A percentile compares a stretch with the other conserved stretches of the same genome.
Conservation (phyloP, 1,284 basidiomycete genomes). For the Sutorius eximius region DNA sequence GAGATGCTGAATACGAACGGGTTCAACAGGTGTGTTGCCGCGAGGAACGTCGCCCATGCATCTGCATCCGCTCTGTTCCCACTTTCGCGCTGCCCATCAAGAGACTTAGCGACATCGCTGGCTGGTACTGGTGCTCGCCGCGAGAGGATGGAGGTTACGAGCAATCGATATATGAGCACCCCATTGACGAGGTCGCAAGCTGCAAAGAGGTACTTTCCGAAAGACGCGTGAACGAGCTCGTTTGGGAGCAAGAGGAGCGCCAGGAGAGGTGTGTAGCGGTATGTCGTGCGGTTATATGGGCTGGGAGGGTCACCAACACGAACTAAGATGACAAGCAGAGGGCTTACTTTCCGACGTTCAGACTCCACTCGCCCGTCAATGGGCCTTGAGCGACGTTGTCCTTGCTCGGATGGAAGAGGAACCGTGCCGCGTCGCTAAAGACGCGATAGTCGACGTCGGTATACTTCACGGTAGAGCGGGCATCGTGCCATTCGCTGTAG, state of each 20-base stretch:
- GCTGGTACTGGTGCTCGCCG: not conserved
- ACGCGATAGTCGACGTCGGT: constrained; percentile 98
- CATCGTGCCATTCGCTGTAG: constrained; percentile 89
- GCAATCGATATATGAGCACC: constrained; percentile 70
- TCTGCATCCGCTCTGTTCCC: not conserved
- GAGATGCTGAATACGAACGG: constrained; percentile 96
- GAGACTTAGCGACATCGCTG: constrained; percentile 10
- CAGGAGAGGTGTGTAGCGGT: constrained; percentile 94
- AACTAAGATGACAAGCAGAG: not conserved
- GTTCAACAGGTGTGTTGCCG: constrained; percentile 78
- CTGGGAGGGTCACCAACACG: constrained; percentile 42
- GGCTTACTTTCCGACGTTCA: constrained; percentile 69
- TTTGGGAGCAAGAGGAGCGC: constrained; percentile 84
- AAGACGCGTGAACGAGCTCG: constrained; percentile 72
- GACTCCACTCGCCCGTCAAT: constrained; percentile 37
- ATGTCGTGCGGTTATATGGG: constrained; percentile 92
- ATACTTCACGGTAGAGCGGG: constrained; percentile 83
- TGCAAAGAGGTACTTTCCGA: constrained; percentile 91
- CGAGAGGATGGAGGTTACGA: constrained; percentile 49
- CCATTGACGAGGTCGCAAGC: constrained; percentile 85
- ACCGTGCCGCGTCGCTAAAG: constrained; percentile 87
- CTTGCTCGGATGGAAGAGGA: constrained; percentile 52
- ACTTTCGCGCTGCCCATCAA: constrained; percentile 18
- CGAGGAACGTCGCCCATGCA: constrained; percentile 50
- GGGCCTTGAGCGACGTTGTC: constrained; percentile 62